These are phyloP conservation scores for Trichoderma gracile DNA, from an alignment of 2,329 filamentous ascomycete species.

Conservation along the genomic window DNA sequence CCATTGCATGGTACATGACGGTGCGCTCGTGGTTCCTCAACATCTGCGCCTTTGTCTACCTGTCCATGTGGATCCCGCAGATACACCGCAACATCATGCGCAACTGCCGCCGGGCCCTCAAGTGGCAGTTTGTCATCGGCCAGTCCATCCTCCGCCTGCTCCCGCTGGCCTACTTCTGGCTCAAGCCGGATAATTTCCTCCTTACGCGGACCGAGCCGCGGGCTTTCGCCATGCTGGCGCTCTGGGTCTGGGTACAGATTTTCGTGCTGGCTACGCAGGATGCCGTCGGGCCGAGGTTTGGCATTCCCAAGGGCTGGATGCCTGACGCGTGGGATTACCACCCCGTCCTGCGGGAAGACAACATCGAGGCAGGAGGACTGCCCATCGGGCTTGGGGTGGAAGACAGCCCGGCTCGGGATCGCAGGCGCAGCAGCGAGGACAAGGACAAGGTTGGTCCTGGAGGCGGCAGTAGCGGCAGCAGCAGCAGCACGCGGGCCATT, in stretches of 20 bases:
- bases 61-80: slow-evolving; percentile 91
- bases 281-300: slow-evolving; percentile 84
- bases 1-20: slow-evolving; percentile 59
- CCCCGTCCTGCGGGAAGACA: slow-evolving; percentile 80
- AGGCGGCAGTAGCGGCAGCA: slow-evolving; percentile 16
- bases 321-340: slow-evolving; percentile 93
- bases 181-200: slow-evolving; percentile 74
- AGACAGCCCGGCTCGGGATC: slow-evolving; percentile 33
- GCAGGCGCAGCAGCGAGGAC: slow-evolving; percentile 39
- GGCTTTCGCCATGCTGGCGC: slow-evolving; percentile 60
- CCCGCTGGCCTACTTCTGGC: slow-evolving; percentile 85
- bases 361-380: slow-evolving; percentile 73
- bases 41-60: slow-evolving; percentile 68
- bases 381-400: slow-evolving; percentile 67
- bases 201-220: slow-evolving; percentile 69
- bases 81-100: slow-evolving; percentile 87
- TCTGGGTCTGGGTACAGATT: slow-evolving; percentile 88
- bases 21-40: slow-evolving; percentile 61
- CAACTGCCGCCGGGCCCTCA: slow-evolving; percentile 87
- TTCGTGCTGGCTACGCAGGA: slow-evolving; percentile 78
- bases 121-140: slow-evolving; percentile 86
- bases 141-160: slow-evolving; percentile 76
- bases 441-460: slow-evolving; percentile 33
- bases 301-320: slow-evolving; percentile 68
- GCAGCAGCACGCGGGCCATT: slow-evolving; percentile 54